phyloP scores from a whole-genome alignment of 2,329 filamentous ascomycete genomes.

The Fusarium coffeatum region DNA sequence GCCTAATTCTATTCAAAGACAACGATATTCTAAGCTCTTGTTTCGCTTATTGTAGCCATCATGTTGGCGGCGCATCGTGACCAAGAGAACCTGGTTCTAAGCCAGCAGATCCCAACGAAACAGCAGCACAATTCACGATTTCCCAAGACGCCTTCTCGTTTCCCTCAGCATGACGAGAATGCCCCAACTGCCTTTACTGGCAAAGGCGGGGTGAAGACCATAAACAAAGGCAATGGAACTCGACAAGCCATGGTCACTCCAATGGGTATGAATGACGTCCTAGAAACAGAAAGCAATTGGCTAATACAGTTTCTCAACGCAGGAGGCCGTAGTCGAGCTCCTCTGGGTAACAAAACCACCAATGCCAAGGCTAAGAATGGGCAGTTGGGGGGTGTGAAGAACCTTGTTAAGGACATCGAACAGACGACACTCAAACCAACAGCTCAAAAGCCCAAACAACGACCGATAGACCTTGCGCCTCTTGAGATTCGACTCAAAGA shows the following conservation, averaged over 20 bases:
- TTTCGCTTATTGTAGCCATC: constrained; percentile 30
- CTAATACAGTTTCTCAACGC: constrained; percentile 15
- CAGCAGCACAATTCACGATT: constrained; percentile 79
- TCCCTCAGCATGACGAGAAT: constrained; percentile 88
- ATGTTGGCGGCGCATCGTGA: constrained; percentile 85
- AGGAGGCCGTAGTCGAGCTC: constrained; percentile 73
- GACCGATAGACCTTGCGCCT: constrained; percentile 62
- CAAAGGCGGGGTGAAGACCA: constrained; percentile 61
- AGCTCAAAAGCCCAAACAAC: constrained; percentile 69
- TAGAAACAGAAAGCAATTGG: not conserved
- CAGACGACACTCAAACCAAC: constrained; percentile 72
- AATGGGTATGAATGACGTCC: constrained; percentile 68
- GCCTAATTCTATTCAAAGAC: constrained; percentile 18
- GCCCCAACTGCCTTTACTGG: constrained; percentile 56
- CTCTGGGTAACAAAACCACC: constrained; percentile 93
- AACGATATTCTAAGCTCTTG: constrained; percentile 15
- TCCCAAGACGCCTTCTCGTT: constrained; percentile 85
- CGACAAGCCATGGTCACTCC: constrained; percentile 78
- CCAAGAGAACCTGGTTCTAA: constrained; percentile 87
- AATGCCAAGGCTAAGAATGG: constrained; percentile 84
- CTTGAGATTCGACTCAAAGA: constrained; percentile 73
- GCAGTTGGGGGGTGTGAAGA: constrained; percentile 74
- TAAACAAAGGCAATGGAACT: constrained; percentile 61
- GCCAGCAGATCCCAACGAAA: constrained; percentile 79
- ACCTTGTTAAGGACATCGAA: constrained; percentile 67